phyloP scores from a whole-genome alignment of 1,284 basidiomycete genomes.

The Naganishia sp. region DNA sequence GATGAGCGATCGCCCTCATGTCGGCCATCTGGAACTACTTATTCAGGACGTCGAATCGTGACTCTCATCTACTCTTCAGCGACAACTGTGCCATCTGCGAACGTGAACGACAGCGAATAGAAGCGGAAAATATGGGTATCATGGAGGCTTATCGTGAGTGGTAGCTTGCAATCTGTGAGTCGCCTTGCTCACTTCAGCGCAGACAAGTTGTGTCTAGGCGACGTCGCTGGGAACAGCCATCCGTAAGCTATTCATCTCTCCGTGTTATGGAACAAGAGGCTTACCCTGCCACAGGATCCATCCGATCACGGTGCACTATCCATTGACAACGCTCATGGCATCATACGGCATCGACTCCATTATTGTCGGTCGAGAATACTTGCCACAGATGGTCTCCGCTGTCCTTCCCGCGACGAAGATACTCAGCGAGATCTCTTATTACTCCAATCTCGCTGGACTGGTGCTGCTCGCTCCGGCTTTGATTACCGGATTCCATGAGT shows the following conservation, averaged over 20 bases:
- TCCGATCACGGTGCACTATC: slow-evolving; percentile 33
- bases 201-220: slow-evolving; percentile 29
- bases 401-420: slow-evolving; percentile 29
- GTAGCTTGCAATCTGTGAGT: neutral
- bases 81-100: slow-evolving; percentile 25
- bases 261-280: neutral
- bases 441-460: slow-evolving; percentile 32
- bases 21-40: slow-evolving; percentile 9
- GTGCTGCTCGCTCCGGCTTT: slow-evolving; percentile 24
- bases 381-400: slow-evolving; percentile 20
- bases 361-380: slow-evolving; percentile 23
- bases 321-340: slow-evolving; percentile 30
- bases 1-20: neutral
- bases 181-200: neutral
- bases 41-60: slow-evolving; percentile 1
- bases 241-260: slow-evolving; percentile 2
- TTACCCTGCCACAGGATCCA: slow-evolving; percentile 16
- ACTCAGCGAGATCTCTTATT: slow-evolving; percentile 30
- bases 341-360: slow-evolving; percentile 27
- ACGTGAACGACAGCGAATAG: slow-evolving; percentile 9
- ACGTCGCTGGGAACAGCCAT: slow-evolving; percentile 26
- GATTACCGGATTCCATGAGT: slow-evolving; percentile 32
- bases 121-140: slow-evolving; percentile 28
- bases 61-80: slow-evolving; percentile 26
- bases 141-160: slow-evolving; percentile 29